Conservation (phyloP, 768 basidiomycete genomes). For the Suillus cothurnatus region DNA sequence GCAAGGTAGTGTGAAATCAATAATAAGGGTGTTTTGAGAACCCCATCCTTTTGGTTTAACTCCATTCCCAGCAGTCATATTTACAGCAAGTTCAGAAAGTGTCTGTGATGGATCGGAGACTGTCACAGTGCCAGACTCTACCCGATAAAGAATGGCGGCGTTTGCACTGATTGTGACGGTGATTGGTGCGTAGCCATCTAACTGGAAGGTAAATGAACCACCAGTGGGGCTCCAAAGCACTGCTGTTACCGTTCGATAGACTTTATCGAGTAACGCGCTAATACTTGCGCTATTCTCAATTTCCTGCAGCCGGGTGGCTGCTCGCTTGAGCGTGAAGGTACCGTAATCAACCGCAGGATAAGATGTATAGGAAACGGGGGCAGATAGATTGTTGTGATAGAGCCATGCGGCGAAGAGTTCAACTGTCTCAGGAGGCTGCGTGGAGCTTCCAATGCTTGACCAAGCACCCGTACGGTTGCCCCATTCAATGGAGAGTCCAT, state of each 20-base stretch:
- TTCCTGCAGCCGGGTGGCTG: constrained; percentile 34
- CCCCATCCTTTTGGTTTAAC: constrained; percentile 20
- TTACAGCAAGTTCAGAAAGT: constrained; percentile 38
- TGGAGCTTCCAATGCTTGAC: constrained; percentile 64
- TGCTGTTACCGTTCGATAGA: constrained; percentile 44
- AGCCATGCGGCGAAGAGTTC: constrained; percentile 70
- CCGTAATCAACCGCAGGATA: constrained; percentile 50
- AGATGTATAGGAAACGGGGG: constrained; percentile 52
- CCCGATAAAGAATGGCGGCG: constrained; percentile 45
- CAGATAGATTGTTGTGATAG: constrained; percentile 38
- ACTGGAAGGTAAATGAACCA: constrained; percentile 42
- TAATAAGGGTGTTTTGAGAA: constrained; percentile 20
- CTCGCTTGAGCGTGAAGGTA: constrained; percentile 43
- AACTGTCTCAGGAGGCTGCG: constrained; percentile 55
- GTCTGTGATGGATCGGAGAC: constrained; percentile 71
- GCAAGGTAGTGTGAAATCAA: constrained; percentile 45
- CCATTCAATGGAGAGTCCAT: constrained; percentile 41
- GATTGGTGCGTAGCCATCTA: constrained; percentile 30
- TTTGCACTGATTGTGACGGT: constrained; percentile 42
- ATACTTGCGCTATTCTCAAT: constrained; percentile 49
- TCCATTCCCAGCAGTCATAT: constrained; percentile 32
- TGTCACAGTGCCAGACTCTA: constrained; percentile 45
- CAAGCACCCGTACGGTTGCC: constrained; percentile 59
- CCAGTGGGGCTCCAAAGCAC: constrained; percentile 59
- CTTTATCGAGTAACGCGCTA: constrained; percentile 54